Evolutionary conservation across 2,329 filamentous ascomycete species (phyloP), one percentile per base, ranked within the genome.

Genomic region (Beauveria asiatica): DNA sequence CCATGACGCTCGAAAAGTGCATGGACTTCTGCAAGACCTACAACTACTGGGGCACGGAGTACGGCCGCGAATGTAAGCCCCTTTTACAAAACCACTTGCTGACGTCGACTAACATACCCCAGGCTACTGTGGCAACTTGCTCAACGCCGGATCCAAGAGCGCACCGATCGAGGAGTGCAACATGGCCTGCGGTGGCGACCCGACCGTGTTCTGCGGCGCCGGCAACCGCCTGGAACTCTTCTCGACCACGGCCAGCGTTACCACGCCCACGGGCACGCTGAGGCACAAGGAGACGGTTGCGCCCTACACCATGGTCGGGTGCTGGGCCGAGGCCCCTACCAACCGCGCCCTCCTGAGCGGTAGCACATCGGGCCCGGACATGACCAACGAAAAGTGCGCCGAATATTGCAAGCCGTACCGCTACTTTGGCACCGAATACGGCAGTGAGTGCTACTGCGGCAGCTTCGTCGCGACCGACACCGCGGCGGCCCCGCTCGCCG

Each of bases 31-130:
- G 79, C 70, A 74, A 72, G 2, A 72, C 70, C 1, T 81, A 75
- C 65, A 69, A 72, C 50, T 80, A 78, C 64, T 82, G 75, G 70
- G 80, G 76, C 3, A 77, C 79, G 6, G 79, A 83, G 64, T 82
- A 78, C 62, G 78, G 78, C 10, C 72, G 77, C 30, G 79, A 82
- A 67, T 81, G 79, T 75, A 61, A 71, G 72, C 68, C 53, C 21
- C 17, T 21, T 1, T 17, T 11, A n/a, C 49, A 41, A 52, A 21
- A 23, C 17, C 41, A 16, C 30, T 39, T 39, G 44, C 5, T 10
- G 19, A 42, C 48, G 27, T 1, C 39, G 50, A 51, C 62, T 63
- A 45, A 61, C 33, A 30, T 5, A 8, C 3, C 9, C 7, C 51
- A 75, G 73, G 74, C 67, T 81, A 78, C 64, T 82, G 79, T 67